Evolutionary conservation across 2,329 filamentous ascomycete genomes (phyloP), one percentile per base, ranked within the genome.

Genomic region (Aspergillus aculeatus): DNA sequence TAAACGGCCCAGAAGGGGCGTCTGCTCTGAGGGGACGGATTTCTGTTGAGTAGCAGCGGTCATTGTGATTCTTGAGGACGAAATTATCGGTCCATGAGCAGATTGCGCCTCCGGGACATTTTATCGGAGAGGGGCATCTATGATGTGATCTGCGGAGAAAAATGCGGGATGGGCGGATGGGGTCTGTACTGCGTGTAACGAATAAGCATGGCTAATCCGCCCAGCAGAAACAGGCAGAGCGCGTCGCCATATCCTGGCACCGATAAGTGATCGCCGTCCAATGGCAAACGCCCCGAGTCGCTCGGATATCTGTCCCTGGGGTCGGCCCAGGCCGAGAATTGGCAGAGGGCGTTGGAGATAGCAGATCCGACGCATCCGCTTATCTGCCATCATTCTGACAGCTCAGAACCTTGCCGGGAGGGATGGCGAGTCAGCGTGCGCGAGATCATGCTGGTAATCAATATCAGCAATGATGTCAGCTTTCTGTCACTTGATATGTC

Each of bases 151-250:
- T 35, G 56, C n/a, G 23, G 16, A 48, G 26, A 48, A 31, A 48
- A 47, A 48, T 50, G 23, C 48, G 48, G 38, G 16, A 47, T 50
- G 47, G 32, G 24, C n/a, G 52, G 50, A 47, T 14, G n/a, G 23
- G 21, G 21, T 35, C 32, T 16, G 32, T 35, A 35, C 12, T 16
- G 38, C 5, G 21, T 26, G 14, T 10, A 11, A 19, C 31, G 41
- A 52, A 50, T 31, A 48, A n/a, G 56, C 35, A 61, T 61, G 58
- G 55, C 51, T 61, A 61, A 58, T 41, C 51, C 31, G 19, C 7
- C 31, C 35, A 24, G 24, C 9, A 31, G 49, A 47, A 59, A 51
- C 48, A 32, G n/a, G 44, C 35, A 19, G 35, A 10, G n/a, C 21
- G 14, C 49, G 35, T 23, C 32, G 24, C 44, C 48, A 32, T 48